Evolutionary conservation across 805 yeast species (phyloP), one percentile per base, ranked within the genome.

Genomic region (Hanseniaspora pseudoguilliermondii): DNA sequence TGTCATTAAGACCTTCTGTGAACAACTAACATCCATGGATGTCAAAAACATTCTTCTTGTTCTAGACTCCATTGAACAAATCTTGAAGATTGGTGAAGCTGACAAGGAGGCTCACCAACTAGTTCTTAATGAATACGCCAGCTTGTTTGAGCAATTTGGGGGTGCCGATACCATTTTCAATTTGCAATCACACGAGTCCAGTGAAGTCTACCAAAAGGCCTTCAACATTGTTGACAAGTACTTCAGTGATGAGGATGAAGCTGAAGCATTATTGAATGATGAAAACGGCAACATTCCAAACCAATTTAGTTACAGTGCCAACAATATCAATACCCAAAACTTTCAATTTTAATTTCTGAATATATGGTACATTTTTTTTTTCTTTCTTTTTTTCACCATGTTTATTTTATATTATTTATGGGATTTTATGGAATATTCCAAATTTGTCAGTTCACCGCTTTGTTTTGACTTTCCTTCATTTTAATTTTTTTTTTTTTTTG

Each of bases 1-100:
- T 49, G 88, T 97, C 73, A 90, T 93, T 71, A 91, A 90, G 74
- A 97, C 98, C 39, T 77, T 93, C 66, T 91, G 97, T 74, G 97
- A 93, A 69, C 76, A 93, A 66, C 76, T 93, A 63, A 80, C 83
- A 18, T 82, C 87, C 62, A 91, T 93, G 60, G 98, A 93, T 69
- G 80, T 85, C 68, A 86, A 87, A 70, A 88, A 91, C 60, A 85
- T 90, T 61, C 96, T 90, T 69, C 96, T 93, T 48, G 86, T 97
- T 2, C 79, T 93, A 62, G 98, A 93, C 71, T 96, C 96, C 3
- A 77, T 93, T 65, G 96, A 88, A 68, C 91, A 93, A 69, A 89
- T 93, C 61, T 76, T 93, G 64, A 86, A 86, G 72, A 86, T 89
- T 74, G 98, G 98, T 63, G 97, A 93, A 69, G 73, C 83, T 71